Evolutionary conservation across 768 basidiomycete genomes (phyloP).

Genomic region (Rhizopogon rudus): DNA sequence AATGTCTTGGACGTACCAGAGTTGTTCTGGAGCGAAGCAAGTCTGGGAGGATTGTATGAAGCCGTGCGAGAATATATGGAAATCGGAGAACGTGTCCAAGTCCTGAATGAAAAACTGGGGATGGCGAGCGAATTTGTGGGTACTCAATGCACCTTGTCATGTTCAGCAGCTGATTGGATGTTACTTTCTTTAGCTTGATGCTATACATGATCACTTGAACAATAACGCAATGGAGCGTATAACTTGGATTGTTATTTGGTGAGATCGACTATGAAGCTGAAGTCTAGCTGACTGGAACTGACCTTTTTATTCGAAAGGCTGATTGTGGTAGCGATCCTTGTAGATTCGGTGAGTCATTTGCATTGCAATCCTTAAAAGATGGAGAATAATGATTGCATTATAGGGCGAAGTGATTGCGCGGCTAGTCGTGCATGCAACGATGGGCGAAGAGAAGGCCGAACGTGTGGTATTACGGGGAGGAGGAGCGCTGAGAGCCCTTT

Average conservation of each 20-base stretch:
- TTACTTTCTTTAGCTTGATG: conserved; percentile 57
- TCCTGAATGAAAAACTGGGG: conserved; percentile 82
- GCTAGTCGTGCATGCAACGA: conserved; percentile 60
- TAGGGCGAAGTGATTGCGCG: conserved; percentile 84
- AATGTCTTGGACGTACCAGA: conserved; percentile 94
- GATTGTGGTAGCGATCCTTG: conserved; percentile 85
- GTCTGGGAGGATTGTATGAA: conserved; percentile 83
- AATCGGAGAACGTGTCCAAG: conserved; percentile 76
- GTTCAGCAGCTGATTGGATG: not conserved
- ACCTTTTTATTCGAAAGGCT: conserved; percentile 49
- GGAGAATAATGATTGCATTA: conserved; percentile 16
- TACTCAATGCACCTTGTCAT: conserved; percentile 9
- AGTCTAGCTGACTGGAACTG: conserved; percentile 2
- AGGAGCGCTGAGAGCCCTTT: not conserved
- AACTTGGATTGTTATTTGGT: conserved; percentile 76
- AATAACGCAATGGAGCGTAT: conserved; percentile 87
- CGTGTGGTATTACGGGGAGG: conserved; percentile 1
- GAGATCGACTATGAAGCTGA: conserved; percentile 23
- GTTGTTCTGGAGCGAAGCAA: conserved; percentile 93
- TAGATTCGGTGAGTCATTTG: conserved; percentile 60
- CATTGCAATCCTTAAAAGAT: no score
- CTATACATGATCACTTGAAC: conserved; percentile 91
- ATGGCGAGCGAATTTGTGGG: conserved; percentile 87
- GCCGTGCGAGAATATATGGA: conserved; percentile 96
- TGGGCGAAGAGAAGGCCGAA: conserved; percentile 16